Conservation (phyloP, 192 early-diverging fungal species). For the Podila horticola region DNA sequence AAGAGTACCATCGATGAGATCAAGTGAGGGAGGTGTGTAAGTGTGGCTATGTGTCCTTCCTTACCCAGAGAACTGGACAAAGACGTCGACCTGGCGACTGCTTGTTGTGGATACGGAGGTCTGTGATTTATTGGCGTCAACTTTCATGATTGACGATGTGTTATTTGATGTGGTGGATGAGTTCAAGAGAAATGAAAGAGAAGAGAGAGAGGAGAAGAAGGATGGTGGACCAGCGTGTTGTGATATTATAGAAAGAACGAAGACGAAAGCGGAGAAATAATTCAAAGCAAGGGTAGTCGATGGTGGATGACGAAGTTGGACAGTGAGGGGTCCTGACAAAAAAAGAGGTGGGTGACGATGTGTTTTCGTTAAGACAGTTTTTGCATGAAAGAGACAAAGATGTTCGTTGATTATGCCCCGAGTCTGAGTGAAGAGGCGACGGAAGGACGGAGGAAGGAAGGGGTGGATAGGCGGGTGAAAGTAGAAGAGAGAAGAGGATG, state of each 20-base stretch:
- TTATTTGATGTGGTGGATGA: neutral
- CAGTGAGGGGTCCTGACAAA: neutral
- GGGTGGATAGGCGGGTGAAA: neutral
- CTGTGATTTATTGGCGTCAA: slow-evolving; percentile 31
- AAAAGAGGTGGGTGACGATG: too few relatives aligned
- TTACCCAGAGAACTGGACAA: slow-evolving; percentile 50
- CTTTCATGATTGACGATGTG: slow-evolving; percentile 17
- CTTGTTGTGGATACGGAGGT: slow-evolving; percentile 12
- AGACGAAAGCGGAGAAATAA: neutral
- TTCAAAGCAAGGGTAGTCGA: neutral
- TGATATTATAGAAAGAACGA: neutral
- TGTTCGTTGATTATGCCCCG: neutral
- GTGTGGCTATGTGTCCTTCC: neutral
- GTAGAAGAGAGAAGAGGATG: neutral
- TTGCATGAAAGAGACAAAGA: too few relatives aligned
- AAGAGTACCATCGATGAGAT: neutral
- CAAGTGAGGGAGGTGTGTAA: neutral
- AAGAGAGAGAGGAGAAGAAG: neutral
- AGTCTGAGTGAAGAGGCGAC: neutral
- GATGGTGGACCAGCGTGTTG: neutral
- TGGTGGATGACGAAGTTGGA: neutral
- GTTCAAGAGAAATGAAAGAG: neutral
- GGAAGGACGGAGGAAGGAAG: neutral
- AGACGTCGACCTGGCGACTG: slow-evolving; percentile 45
- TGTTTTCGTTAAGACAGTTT: too few relatives aligned